phyloP scores from a whole-genome alignment of 1,284 basidiomycete genomes.

The Phaffia rhodozyma region DNA sequence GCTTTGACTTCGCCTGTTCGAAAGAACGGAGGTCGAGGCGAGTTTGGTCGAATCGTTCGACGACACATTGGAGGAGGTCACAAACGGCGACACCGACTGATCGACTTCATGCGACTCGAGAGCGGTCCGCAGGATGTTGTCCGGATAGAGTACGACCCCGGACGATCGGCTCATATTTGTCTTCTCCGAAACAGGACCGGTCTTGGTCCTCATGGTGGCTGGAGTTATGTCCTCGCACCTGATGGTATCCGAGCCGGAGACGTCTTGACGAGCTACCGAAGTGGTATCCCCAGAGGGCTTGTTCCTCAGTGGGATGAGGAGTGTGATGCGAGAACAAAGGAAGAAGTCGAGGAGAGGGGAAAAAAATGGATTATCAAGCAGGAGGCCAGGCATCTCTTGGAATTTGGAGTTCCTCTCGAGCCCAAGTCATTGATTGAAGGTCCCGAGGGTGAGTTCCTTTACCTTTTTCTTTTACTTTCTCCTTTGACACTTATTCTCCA shows the following conservation, averaged over 20 bases:
- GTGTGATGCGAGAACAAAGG: constrained; percentile 4
- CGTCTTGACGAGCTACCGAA: constrained; percentile 73
- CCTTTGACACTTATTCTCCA: no score
- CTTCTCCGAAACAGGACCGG: constrained; percentile 41
- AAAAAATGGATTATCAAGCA: no score
- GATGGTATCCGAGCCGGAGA: constrained; percentile 82
- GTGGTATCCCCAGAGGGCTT: constrained; percentile 63
- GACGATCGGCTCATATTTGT: constrained; percentile 86
- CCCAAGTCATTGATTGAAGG: no score
- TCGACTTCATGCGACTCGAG: constrained; percentile 74
- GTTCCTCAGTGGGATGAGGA: constrained; percentile 50
- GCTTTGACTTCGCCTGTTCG: constrained; percentile 67
- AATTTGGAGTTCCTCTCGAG: no score
- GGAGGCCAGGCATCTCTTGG: no score
- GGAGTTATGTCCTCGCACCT: constrained; percentile 80
- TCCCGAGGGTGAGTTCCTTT: no score
- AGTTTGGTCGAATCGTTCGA: constrained; percentile 71
- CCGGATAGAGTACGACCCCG: constrained; percentile 93
- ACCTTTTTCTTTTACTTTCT: no score
- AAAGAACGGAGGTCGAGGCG: constrained; percentile 75
- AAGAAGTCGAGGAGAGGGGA: neutral
- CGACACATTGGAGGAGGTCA: constrained; percentile 86
- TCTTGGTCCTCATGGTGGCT: constrained; percentile 24
- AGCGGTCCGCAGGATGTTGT: constrained; percentile 76
- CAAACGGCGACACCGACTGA: constrained; percentile 65